Conservation (phyloP, 495 filamentous ascomycete species). For the Penicilliopsis zonata region DNA sequence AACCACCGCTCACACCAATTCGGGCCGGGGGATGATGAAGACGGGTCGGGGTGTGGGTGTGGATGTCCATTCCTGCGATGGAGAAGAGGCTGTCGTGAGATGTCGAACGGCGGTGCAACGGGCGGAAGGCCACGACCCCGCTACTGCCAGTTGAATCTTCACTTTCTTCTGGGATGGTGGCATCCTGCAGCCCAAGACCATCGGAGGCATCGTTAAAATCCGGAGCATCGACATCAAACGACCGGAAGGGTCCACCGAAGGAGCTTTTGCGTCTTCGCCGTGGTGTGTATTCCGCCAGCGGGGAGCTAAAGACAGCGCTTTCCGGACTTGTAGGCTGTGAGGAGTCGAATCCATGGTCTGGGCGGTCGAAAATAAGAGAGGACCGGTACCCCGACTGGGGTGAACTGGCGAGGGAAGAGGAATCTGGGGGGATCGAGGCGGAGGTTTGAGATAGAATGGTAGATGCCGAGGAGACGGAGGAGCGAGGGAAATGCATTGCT, state of each 20-base stretch:
- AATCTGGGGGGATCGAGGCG: slow-evolving; percentile 41
- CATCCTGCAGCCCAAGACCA: too few relatives aligned
- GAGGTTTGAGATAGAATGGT: slow-evolving; percentile 53
- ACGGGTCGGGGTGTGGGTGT: slow-evolving; percentile 25
- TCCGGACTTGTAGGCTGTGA: slow-evolving; percentile 68
- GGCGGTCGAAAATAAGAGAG: slow-evolving; percentile 67
- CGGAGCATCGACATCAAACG: slow-evolving; percentile 15
- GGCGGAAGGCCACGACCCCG: too few relatives aligned
- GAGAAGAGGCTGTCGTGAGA: slow-evolving; percentile 43
- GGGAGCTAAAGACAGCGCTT: slow-evolving; percentile 45
- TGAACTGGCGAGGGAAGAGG: slow-evolving; percentile 63
- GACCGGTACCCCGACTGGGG: slow-evolving; percentile 62
- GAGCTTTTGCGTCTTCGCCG: slow-evolving; percentile 38
- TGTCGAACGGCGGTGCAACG: slow-evolving; percentile 22
- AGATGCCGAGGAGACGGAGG: slow-evolving; percentile 37
- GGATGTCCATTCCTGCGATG: slow-evolving; percentile 39
- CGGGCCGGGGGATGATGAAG: slow-evolving; percentile 14
- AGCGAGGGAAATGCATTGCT: slow-evolving; percentile 29
- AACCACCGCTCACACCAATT: slow-evolving; percentile 12
- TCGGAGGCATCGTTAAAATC: slow-evolving; percentile 6
- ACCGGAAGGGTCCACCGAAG: slow-evolving; percentile 42
- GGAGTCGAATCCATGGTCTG: slow-evolving; percentile 40
- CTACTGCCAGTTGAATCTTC: slow-evolving; percentile 22
- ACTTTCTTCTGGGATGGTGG: slow-evolving; percentile 31
- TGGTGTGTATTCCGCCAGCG: slow-evolving; percentile 17